Conservation (phyloP, 1,284 basidiomycete genomes). For the Fistulinella staudtii region DNA sequence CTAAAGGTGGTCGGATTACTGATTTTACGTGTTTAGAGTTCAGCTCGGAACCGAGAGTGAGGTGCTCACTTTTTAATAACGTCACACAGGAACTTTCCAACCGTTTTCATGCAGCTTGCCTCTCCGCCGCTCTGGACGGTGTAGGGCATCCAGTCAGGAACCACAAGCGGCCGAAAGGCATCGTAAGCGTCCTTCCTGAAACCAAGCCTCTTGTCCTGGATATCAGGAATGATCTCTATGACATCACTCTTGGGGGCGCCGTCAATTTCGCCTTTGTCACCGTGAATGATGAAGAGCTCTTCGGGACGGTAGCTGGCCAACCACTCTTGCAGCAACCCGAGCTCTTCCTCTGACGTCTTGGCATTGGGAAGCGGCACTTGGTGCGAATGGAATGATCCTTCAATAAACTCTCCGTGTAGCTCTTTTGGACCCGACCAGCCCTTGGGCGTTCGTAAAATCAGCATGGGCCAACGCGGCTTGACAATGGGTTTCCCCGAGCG, state of each 20-base stretch:
- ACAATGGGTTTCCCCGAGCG: slow-evolving; percentile 69
- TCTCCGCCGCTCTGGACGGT: slow-evolving; percentile 52
- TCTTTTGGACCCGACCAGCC: slow-evolving; percentile 68
- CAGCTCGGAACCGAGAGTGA: no score
- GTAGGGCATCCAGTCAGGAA: slow-evolving; percentile 64
- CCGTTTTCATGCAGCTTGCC: slow-evolving; percentile 75
- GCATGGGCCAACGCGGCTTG: slow-evolving; percentile 85
- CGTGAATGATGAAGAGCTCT: slow-evolving; percentile 53
- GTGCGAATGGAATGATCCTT: slow-evolving; percentile 73
- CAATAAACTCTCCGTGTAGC: slow-evolving; percentile 65
- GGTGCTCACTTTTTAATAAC: slow-evolving; percentile 55
- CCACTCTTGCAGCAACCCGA: slow-evolving; percentile 65
- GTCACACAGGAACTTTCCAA: slow-evolving; percentile 56
- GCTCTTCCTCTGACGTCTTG: slow-evolving; percentile 60
- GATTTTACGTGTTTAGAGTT: no score
- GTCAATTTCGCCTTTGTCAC: slow-evolving; percentile 17
- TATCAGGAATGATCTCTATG: slow-evolving; percentile 54
- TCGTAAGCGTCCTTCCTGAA: slow-evolving; percentile 65
- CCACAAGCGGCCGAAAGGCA: slow-evolving; percentile 55
- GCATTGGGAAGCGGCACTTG: slow-evolving; percentile 80
- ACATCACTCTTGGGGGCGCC: slow-evolving; percentile 51
- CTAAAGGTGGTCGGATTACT: slow-evolving; percentile 76
- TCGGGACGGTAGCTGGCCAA: slow-evolving; percentile 60
- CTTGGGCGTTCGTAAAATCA: slow-evolving; percentile 82
- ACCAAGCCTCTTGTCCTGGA: slow-evolving; percentile 56